Percentiles rank a stretch among this genome's conserved stretches.
Conservation (phyloP, 352 stramenopile species). For the Globisporangium iwayamae region DNA sequence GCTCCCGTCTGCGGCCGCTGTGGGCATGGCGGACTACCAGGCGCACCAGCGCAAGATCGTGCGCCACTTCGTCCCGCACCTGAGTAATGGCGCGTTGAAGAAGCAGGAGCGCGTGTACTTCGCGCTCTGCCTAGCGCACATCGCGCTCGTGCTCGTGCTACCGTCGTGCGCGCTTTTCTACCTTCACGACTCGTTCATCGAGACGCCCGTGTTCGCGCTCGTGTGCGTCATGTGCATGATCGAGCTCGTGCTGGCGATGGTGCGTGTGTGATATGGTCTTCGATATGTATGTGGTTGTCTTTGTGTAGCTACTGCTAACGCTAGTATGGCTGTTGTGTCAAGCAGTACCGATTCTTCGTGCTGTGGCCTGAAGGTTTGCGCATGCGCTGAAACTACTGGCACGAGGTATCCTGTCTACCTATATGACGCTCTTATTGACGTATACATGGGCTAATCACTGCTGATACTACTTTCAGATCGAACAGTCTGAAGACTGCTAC, state of each 20-base stretch:
- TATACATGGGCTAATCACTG: not conserved
- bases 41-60: constrained; percentile 73
- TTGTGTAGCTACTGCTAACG: not conserved
- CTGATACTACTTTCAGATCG: constrained; percentile 39
- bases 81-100: constrained; percentile 46
- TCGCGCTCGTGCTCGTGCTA: constrained; percentile 49
- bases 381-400: constrained; percentile 73
- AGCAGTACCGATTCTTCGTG: constrained; percentile 64
- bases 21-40: constrained; percentile 31
- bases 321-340: not conserved
- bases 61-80: constrained; percentile 63
- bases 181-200: constrained; percentile 50
- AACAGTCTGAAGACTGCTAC: constrained; percentile 60
- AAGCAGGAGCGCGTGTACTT: constrained; percentile 60
- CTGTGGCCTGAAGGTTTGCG: constrained; percentile 66
- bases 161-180: constrained; percentile 46
- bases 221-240: constrained; percentile 46
- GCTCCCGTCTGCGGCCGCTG: constrained; percentile 26
- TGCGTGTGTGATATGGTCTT: constrained; percentile 19
- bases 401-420: constrained; percentile 31
- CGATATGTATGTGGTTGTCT: not conserved
- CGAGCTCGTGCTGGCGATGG: constrained; percentile 46
- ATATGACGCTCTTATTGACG: not conserved
- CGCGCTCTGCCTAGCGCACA: constrained; percentile 40
- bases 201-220: constrained; percentile 62